These are phyloP conservation scores for Trichoderma asperelloides DNA, from an alignment of 495 filamentous ascomycete genomes.

Conservation along the genomic window DNA sequence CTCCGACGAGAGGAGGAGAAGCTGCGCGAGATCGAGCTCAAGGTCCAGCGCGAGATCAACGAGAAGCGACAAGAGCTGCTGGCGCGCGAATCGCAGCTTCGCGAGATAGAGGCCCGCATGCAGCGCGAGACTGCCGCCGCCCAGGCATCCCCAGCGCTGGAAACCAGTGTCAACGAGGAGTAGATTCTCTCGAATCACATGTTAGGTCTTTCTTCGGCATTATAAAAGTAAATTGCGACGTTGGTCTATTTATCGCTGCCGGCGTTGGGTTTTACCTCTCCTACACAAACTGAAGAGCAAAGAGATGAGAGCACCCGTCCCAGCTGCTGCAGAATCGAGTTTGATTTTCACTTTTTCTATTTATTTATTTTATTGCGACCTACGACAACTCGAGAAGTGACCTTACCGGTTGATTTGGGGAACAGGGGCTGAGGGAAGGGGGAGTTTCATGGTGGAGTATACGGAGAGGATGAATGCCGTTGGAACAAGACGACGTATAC, in stretches of 20 bases:
- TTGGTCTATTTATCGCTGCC: conserved; percentile 18
- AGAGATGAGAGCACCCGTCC: conserved; percentile 26
- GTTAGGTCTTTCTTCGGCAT: conserved; percentile 2
- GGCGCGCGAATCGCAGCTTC: conserved; percentile 94
- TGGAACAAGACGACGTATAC: conserved; percentile 4
- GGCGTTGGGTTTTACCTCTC: conserved; percentile 29
- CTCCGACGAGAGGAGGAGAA: conserved; percentile 99
- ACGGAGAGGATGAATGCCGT: background rate
- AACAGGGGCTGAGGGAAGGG: background rate
- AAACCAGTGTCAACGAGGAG: background rate
- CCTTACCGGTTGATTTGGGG: background rate
- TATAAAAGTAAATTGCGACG: conserved; percentile 5
- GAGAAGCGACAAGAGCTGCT: conserved; percentile 98
- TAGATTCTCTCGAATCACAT: background rate
- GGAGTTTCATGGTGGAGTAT: conserved; percentile 4
- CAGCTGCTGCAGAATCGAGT: conserved; percentile 17
- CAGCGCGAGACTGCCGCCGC: conserved; percentile 38
- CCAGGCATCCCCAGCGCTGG: conserved; percentile 3
- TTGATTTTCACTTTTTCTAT: conserved; percentile 13
- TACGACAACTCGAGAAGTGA: background rate
- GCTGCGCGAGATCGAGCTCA: conserved; percentile 95
- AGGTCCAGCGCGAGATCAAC: conserved; percentile 99
- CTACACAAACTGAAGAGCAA: conserved; percentile 21
- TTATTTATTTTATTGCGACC: conserved; percentile 15
- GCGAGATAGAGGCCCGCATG: conserved; percentile 73